These are phyloP conservation scores for Saksenaea vasiformis DNA, from an alignment of 371 early-diverging fungal genomes.

Conservation along the genomic window DNA sequence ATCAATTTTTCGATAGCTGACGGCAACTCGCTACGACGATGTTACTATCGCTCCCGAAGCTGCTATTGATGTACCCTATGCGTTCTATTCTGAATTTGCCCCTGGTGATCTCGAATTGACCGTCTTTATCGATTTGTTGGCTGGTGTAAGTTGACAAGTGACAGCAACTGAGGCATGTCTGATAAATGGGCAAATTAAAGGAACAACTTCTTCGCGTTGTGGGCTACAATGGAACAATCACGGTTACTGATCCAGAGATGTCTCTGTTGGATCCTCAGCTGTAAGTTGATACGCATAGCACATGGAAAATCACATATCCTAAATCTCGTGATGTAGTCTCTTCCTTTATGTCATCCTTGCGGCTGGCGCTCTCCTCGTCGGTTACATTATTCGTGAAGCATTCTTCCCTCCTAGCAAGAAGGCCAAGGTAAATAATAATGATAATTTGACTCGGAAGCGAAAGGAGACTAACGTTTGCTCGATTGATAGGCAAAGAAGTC, in stretches of 20 bases:
- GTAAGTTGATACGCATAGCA: conserved; percentile 28
- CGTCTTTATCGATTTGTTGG: conserved; percentile 43
- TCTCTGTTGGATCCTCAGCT: conserved; percentile 50
- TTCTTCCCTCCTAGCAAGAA: conserved; percentile 41
- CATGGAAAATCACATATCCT: background rate
- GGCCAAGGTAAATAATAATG: conserved; percentile 23
- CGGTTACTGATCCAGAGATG: conserved; percentile 44
- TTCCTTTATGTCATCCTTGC: conserved; percentile 43
- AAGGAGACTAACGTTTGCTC: background rate
- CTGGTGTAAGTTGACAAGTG: conserved; percentile 33
- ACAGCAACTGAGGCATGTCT: background rate
- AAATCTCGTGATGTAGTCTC: conserved; percentile 21
- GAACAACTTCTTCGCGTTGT: conserved; percentile 38
- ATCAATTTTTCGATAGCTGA: conserved; percentile 18
- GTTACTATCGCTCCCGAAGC: conserved; percentile 29
- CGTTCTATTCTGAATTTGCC: conserved; percentile 49
- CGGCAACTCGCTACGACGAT: conserved; percentile 43
- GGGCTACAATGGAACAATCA: conserved; percentile 47
- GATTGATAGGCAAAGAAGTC: conserved; percentile 30
- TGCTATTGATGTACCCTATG: conserved; percentile 39
- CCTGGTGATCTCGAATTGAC: conserved; percentile 47
- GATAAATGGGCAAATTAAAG: conserved; percentile 15
- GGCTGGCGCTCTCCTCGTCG: conserved; percentile 43
- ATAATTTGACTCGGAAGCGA: background rate
- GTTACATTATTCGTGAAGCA: conserved; percentile 43